Evolutionary conservation across 306 rosid species (phyloP), one percentile per base, ranked within the genome.

Genomic region (Cucurbita argyrosperma): DNA sequence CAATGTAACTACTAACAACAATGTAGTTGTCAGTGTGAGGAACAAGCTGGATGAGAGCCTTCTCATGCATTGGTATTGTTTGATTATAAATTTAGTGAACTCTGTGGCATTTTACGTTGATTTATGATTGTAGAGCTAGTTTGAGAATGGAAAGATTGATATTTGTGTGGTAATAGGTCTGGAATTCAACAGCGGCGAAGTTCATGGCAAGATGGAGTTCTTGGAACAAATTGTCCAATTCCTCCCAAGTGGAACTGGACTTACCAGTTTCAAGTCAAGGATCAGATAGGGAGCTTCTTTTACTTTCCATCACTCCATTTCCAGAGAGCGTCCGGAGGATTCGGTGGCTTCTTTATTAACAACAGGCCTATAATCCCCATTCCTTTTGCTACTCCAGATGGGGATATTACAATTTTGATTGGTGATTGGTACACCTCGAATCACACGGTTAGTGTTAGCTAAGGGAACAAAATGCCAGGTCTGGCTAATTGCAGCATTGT

Each of bases 231-330:
- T 55, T 93, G 98, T 51, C 98, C 98, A 4, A 90, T 93, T 84
- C 98, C 96, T 26, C 82, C 98, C n/a, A 90, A 86, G 82, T 93
- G 98, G 98, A 93, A 93, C 81, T 93, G 98, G 98, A 93, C 98
- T 51, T 93, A 88, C 78, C 84, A 89, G 59, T 93, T 93, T 82
- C 98, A 93, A 80, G 97, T 93, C 5, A 93, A 93, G 84, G 98
- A 93, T 82, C 98, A 93, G 78, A 82, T 93, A 78, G 98, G 98
- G 75, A 93, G 98, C 80, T 93, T 87, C 80, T 90, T 90, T 84
- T 93, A 93, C 88, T 90, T 93, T 70, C 98, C 98, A 12, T 89
- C 98, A 8, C 89, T 93, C 54, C 79, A 86, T 84, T 49, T 93
- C 26, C 98, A 93, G 88, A 90, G 98, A 85, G 98, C 98, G 2